Base-by-base conservation (phyloP, 176 grass and related monocot species). In the Otatea glauca region DNA sequence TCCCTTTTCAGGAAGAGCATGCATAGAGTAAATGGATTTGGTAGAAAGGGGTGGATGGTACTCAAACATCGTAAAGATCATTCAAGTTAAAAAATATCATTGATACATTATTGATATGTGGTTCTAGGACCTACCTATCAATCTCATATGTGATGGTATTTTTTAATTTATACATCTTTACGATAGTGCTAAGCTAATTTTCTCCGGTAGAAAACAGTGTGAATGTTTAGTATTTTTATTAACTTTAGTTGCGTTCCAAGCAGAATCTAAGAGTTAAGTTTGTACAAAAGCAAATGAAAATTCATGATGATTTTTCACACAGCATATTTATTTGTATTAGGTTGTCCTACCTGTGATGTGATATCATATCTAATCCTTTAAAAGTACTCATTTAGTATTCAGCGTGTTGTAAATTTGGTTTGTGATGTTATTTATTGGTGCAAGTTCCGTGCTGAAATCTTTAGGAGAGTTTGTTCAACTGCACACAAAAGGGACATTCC, bases 301-400 rank as follows among this genome's bases (percentile, higher is more conserved):
- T 5, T 13, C 12, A 60, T 7, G 9, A 11, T 11, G 9, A 60
- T 24, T 42, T 71, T 7, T 14, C 18, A 0, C 6, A 1, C 3
- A 0, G 0, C 24, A 15, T n/a, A 15, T 29, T n/a, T 79, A 8
- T 37, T 50, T 66, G 6, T 15, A 15, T 37, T 49, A 49, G 24
- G 24, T 49, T 32, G 43, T 48, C 3, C 41, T 72, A 20, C n/a
- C 0, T 43, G 17, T 34, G 80, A 32, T 59, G 51, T 34, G 23
- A 45, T 82, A 32, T 12, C 1, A 44, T 11, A 82, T 45, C n/a
- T 54, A 18, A 55, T 27, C 21, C 49, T 55, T n/a, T 21, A 55
- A 70, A 81, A 44, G n/a, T 81, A 58, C 20, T 35, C 54, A 14
- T 62, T 48, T 35, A 82, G 34, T 82, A 82, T 5, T 3, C 12